A percentile compares a stretch with the other conserved stretches of the same genome.
Conservation (phyloP, 208 protist genomes). For the Tetramitus jugosus region DNA sequence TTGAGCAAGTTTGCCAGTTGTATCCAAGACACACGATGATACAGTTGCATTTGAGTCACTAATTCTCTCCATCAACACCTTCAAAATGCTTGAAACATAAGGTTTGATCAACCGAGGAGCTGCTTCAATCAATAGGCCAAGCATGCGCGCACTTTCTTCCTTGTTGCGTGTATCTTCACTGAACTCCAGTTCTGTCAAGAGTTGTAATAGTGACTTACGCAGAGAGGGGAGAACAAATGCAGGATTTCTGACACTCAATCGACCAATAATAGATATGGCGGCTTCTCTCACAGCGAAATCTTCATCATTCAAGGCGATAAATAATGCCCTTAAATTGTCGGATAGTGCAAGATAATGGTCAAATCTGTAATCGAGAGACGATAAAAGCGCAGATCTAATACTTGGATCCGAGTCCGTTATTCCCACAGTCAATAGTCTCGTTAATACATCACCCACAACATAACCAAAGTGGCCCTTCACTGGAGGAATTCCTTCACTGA, state of each 20-base stretch:
- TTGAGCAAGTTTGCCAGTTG: constrained; percentile 56
- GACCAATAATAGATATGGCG: constrained; percentile 62
- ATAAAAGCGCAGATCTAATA: constrained; percentile 21
- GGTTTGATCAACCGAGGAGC: constrained; percentile 26
- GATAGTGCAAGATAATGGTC: constrained; percentile 66
- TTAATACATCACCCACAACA: neutral
- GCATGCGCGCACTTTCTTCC: constrained; percentile 28
- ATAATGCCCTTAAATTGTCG: constrained; percentile 63
- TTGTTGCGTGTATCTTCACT: constrained; percentile 22
- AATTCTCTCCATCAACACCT: constrained; percentile 7
- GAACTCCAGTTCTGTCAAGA: constrained; percentile 60
- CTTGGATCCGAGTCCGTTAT: neutral
- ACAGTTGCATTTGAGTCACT: constrained; percentile 18
- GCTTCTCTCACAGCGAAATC: constrained; percentile 60
- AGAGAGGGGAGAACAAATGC: constrained; percentile 68
- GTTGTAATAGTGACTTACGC: constrained; percentile 67
- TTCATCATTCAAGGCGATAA: constrained; percentile 78
- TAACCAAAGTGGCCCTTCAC: neutral
- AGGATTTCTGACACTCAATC: constrained; percentile 61
- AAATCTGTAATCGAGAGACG: constrained; percentile 41
- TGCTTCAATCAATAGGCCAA: constrained; percentile 17
- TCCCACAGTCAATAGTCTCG: constrained; percentile 1
- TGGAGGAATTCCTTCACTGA: constrained; percentile 9
- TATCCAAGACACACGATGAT: constrained; percentile 35
- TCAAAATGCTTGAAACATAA: constrained; percentile 23